phyloP scores from a whole-genome alignment of 345 rosid genomes.

The Nephelium lappaceum region DNA sequence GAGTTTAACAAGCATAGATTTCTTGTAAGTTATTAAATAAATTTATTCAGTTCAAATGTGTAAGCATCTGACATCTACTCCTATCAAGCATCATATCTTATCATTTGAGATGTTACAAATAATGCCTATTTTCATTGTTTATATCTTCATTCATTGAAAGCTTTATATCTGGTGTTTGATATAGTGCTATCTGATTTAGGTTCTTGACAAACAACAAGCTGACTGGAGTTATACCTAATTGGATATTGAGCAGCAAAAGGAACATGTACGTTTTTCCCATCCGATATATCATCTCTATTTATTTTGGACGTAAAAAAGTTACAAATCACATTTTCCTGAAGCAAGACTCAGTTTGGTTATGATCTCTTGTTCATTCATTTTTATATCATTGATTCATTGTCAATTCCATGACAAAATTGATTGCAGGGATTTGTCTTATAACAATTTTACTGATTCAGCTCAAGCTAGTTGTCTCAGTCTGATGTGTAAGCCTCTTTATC shows the following conservation, averaged over 20 bases:
- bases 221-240: constrained; percentile 61
- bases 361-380: neutral
- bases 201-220: constrained; percentile 75
- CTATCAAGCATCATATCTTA: too few relatives aligned
- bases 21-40: constrained; percentile 47
- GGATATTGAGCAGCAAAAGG: constrained; percentile 32
- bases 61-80: neutral
- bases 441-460: constrained; percentile 65
- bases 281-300: neutral
- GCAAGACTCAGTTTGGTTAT: neutral
- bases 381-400: neutral
- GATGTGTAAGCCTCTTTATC: constrained; percentile 48
- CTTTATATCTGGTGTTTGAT: neutral
- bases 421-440: constrained; percentile 88
- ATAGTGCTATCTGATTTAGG: constrained; percentile 39
- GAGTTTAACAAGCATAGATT: constrained; percentile 6
- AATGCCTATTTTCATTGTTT: too few relatives aligned
- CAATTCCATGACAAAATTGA: neutral
- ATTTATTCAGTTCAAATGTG: neutral
- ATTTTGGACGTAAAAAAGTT: too few relatives aligned
- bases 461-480: constrained; percentile 39
- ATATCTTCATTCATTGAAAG: neutral
- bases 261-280: constrained; percentile 33
- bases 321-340: neutral
- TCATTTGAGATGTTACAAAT: too few relatives aligned